Evolutionary conservation across 441 rosid species (phyloP), one percentile per base, ranked within the genome.

Genomic region (Hypseocharis bilobata): DNA sequence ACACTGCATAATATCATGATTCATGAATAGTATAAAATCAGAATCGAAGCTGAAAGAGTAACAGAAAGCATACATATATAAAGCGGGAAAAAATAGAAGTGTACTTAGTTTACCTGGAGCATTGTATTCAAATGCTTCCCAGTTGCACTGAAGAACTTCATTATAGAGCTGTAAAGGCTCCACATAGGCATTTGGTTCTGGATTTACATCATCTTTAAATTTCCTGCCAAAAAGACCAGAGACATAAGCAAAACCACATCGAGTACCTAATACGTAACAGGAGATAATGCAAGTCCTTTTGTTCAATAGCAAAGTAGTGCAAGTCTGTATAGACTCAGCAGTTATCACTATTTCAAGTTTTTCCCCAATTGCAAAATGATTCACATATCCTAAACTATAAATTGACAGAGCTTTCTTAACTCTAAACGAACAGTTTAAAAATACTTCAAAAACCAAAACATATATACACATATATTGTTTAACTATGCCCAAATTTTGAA

Each of bases 121-220:
- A 60, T 78, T 87, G 85, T 80, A 85, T 87, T 93, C 96, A 73
- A 91, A 88, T 73, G 97, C 99, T 68, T 83, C 81, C 14, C 88
- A 89, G 77, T 82, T 73, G 67, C 63, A 83, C 63, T 52, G 88
- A 55, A 88, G 82, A 85, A 93, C 86, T 73, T 82, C 89, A 64
- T 77, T 80, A 75, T 81, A 73, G 74, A 91, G 88, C 60, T 77
- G 83, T 74, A 73, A 77, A 19, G 85, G 84, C 79, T 85, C 87
- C 75, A 70, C 70, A 67, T 68, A 62, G 63, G 63, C 80, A 73
- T 40, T 23, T 5, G 73, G 60, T 63, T 64, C 71, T 68, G 72
- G 79, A 75, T 36, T 70, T 29, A 76, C 74, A 64, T 78, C 85
- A 55, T 85, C 86, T 74, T 84, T 80, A 67, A 91, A 84, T 73